Evolutionary conservation across 805 yeast species (phyloP).

Genomic region (Metschnikowia koreensis): DNA sequence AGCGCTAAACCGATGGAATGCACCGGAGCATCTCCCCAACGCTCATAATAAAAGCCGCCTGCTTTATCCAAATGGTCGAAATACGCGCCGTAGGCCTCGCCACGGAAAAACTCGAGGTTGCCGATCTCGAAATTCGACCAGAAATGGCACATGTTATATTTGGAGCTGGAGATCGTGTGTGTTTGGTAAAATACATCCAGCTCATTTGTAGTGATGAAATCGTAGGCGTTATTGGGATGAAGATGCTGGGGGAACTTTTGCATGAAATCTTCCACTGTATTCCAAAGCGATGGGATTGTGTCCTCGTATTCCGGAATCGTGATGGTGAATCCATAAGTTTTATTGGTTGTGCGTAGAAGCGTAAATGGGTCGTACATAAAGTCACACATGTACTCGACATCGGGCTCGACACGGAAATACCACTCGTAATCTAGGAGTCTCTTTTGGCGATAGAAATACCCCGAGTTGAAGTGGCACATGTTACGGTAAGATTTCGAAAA

Average conservation of each 20-base stretch:
- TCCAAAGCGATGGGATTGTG: slow-evolving; percentile 54
- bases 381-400: slow-evolving; percentile 54
- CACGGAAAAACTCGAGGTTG: slow-evolving; percentile 49
- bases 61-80: slow-evolving; percentile 45
- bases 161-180: slow-evolving; percentile 12
- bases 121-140: slow-evolving; percentile 66
- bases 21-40: slow-evolving; percentile 60
- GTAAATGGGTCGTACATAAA: slow-evolving; percentile 55
- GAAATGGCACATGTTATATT: slow-evolving; percentile 75
- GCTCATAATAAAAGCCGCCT: slow-evolving; percentile 56
- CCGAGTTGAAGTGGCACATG: slow-evolving; percentile 77
- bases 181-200: slow-evolving; percentile 22
- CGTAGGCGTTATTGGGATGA: slow-evolving; percentile 47
- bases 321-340: slow-evolving; percentile 50
- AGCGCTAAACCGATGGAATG: slow-evolving; percentile 39
- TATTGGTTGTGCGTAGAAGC: slow-evolving; percentile 40
- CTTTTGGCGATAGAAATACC: slow-evolving; percentile 52
- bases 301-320: slow-evolving; percentile 52
- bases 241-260: slow-evolving; percentile 42
- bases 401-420: slow-evolving; percentile 63
- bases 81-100: slow-evolving; percentile 43
- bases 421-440: slow-evolving; percentile 48
- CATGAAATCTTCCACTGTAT: slow-evolving; percentile 46
- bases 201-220: slow-evolving; percentile 47
- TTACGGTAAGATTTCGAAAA: slow-evolving; percentile 51